Conservation (phyloP, 352 stramenopile genomes). For the Phytophthora litchii region DNA sequence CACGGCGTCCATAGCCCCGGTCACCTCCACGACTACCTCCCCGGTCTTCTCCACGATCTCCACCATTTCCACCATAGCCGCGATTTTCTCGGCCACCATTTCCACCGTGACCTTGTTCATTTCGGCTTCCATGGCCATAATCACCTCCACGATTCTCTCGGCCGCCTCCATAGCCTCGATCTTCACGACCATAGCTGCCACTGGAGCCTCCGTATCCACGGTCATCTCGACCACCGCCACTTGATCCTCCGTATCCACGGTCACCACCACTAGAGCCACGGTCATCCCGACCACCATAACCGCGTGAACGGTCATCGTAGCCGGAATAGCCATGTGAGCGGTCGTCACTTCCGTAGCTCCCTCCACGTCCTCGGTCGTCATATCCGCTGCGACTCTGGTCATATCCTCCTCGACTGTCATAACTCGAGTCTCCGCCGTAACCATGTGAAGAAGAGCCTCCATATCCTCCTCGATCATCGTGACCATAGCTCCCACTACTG, state of each 20-base stretch:
- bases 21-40: constrained; percentile 24
- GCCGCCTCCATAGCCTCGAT: constrained; percentile 15
- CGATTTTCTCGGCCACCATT: constrained; percentile 10
- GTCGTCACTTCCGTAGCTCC: constrained; percentile 4
- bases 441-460: constrained; percentile 4
- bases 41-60: constrained; percentile 25
- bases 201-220: constrained; percentile 8
- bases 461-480: constrained; percentile 11
- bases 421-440: neutral
- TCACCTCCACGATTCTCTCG: neutral
- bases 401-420: constrained; percentile 22
- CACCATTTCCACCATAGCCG: constrained; percentile 8
- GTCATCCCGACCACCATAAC: constrained; percentile 14
- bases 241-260: neutral
- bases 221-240: constrained; percentile 2
- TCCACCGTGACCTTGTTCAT: constrained; percentile 26
- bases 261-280: constrained; percentile 26
- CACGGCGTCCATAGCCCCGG: constrained; percentile 7
- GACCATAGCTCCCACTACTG: constrained; percentile 12
- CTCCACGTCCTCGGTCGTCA: constrained; percentile 8
- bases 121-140: constrained; percentile 11
- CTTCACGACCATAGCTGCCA: constrained; percentile 7
- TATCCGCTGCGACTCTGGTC: constrained; percentile 32
- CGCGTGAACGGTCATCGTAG: constrained; percentile 27
- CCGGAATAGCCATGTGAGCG: constrained; percentile 17